These are phyloP conservation scores for Fusarium tupiense DNA, from an alignment of 2,329 filamentous ascomycete species.

Conservation along the genomic window DNA sequence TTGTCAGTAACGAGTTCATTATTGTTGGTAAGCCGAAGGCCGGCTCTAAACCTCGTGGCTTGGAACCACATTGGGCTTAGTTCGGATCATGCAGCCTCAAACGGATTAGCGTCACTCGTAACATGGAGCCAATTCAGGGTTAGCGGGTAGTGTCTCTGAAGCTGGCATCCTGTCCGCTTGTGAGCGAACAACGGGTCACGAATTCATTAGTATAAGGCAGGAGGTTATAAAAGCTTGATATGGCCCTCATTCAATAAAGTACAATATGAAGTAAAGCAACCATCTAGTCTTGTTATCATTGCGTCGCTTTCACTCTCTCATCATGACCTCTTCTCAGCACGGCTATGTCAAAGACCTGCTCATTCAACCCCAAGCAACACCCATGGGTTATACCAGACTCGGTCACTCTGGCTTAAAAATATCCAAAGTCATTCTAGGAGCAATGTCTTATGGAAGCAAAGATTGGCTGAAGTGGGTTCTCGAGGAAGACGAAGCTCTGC, in stretches of 20 bases:
- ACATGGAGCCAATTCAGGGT: background rate
- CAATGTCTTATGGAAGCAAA: background rate
- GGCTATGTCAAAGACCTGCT: background rate
- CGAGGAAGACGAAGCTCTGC: background rate
- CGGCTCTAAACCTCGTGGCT: background rate
- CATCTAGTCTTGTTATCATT: accelerated
- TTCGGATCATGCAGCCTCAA: background rate
- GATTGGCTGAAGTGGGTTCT: background rate
- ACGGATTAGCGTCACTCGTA: background rate
- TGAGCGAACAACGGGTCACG: accelerated
- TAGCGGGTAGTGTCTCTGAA: background rate
- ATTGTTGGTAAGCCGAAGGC: background rate
- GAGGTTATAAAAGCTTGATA: background rate
- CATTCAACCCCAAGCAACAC: background rate
- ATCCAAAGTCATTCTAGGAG: background rate
- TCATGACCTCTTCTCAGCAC: background rate
- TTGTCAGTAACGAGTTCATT: background rate
- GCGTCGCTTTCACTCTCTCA: background rate
- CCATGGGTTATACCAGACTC: background rate
- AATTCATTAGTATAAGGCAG: accelerated
- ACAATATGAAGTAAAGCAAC: accelerated
- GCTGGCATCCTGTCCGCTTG: background rate
- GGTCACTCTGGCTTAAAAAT: background rate
- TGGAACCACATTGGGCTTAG: background rate
- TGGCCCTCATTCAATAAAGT: accelerated